Evolutionary conservation across 1,284 basidiomycete genomes (phyloP), one percentile per base, ranked within the genome.

Genomic region (Ceratobasidium sp.): DNA sequence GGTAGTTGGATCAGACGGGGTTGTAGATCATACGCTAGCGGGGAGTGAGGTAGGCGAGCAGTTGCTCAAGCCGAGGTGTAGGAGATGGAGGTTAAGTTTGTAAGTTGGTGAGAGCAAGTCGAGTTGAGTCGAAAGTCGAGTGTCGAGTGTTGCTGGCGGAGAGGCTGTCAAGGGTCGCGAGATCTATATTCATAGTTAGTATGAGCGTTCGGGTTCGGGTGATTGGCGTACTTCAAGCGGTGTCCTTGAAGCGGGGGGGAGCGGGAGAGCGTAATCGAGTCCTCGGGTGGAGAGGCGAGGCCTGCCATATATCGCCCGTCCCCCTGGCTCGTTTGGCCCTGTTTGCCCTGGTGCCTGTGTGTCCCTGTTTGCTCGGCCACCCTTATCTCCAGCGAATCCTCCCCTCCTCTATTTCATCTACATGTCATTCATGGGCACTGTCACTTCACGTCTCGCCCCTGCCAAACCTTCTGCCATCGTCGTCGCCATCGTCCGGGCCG

Each of bases 151-250:
- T n/a, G 62, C 52, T 84, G 77, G 75, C 76, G 79, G 79, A 78
- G 89, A 85, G 83, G 88, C 90, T 89, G 90, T 85, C 87, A 90
- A 93, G 93, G 92, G 93, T 94, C 93, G 92, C 92, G 93, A 94
- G 91, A 87, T 85, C 90, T 93, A 42, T 71, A 71, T 49, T 69
- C 40, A 54, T 34, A 29, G 53, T 42, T 17, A 53, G 25, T 25
- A 34, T 17, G n/a, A 3, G n/a, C 20, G 35, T 22, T 15, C 29
- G 34, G n/a, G 20, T 10, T 6, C 20, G 20, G 17, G 25, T 29
- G 68, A 27, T 32, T 43, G 43, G 32, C 31, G 35, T 25, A 58
- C 68, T 58, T 29, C 89, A 91, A 83, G 90, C 89, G 90, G 81
- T 85, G 85, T 91, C 88, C 90, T 91, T 90, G 85, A 77, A 76